These are phyloP conservation scores for Solanum sparsipilum DNA, from an alignment of 257 asterid genomes.

Conservation along the genomic window DNA sequence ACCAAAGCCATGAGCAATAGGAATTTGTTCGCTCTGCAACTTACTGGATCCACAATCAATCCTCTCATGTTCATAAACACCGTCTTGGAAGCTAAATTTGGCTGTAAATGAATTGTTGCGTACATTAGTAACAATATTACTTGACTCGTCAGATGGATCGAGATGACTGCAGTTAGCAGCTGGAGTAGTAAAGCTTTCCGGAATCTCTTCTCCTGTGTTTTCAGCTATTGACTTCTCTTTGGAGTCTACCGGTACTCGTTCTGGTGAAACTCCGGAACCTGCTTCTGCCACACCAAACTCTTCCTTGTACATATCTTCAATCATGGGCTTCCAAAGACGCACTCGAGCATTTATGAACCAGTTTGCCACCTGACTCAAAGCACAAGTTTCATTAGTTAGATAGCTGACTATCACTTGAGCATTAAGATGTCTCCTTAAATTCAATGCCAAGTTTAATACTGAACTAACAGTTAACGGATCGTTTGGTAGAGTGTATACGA, in stretches of 20 bases:
- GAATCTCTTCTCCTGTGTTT: slow-evolving; percentile 27
- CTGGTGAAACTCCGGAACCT: slow-evolving; percentile 36
- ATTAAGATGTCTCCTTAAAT: background rate
- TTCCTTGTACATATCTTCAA: slow-evolving; percentile 80
- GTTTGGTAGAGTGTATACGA: background rate
- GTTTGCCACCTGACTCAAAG: slow-evolving; percentile 53
- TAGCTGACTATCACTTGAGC: background rate
- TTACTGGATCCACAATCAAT: slow-evolving; percentile 1
- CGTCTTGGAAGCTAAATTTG: slow-evolving; percentile 15
- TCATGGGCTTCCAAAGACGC: slow-evolving; percentile 88
- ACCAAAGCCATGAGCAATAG: background rate
- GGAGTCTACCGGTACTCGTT: slow-evolving; percentile 11
- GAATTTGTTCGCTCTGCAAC: background rate
- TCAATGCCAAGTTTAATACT: background rate
- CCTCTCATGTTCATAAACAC: slow-evolving; percentile 19
- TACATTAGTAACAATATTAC: slow-evolving; percentile 12
- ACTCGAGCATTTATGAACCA: slow-evolving; percentile 87
- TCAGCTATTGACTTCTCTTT: slow-evolving; percentile 29
- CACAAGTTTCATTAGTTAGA: background rate
- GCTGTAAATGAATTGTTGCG: slow-evolving; percentile 8
- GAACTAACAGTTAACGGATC: background rate
- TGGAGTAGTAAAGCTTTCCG: slow-evolving; percentile 14
- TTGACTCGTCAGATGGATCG: slow-evolving; percentile 10
- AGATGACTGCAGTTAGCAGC: slow-evolving; percentile 13
- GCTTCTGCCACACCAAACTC: slow-evolving; percentile 51